These are phyloP conservation scores for Arctium minus DNA, from an alignment of 129 eudicot species.

Conservation along the genomic window DNA sequence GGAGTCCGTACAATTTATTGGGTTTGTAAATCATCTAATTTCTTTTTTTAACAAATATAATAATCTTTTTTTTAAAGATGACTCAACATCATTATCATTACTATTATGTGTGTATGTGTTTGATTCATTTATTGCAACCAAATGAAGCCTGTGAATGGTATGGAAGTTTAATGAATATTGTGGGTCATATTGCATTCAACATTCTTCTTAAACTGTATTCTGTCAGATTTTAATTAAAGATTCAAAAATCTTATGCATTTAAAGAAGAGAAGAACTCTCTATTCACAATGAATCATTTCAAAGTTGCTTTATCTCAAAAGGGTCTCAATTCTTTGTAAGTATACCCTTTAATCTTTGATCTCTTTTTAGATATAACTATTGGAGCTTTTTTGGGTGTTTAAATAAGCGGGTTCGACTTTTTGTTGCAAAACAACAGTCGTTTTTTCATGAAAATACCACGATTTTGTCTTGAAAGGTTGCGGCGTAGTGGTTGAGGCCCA, in stretches of 20 bases:
- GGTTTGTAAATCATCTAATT: too few relatives aligned
- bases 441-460: too few relatives aligned
- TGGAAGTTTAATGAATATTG: slow-evolving; percentile 28
- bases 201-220: slow-evolving; percentile 37
- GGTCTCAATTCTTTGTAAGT: background rate
- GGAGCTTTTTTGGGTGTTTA: background rate
- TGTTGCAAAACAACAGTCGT: background rate
- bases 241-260: slow-evolving; percentile 9
- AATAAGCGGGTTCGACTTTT: background rate
- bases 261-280: slow-evolving; percentile 6
- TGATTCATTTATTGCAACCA: slow-evolving; percentile 54
- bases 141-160: slow-evolving; percentile 48
- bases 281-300: background rate
- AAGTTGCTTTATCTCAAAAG: slow-evolving; percentile 18
- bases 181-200: slow-evolving; percentile 53
- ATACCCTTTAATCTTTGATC: background rate
- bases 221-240: slow-evolving; percentile 38
- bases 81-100: background rate
- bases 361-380: background rate
- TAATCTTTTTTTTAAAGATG: background rate
- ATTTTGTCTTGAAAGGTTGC: too few relatives aligned
- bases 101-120: slow-evolving; percentile 9
- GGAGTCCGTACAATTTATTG: too few relatives aligned
- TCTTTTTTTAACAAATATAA: background rate
- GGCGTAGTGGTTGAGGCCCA: too few relatives aligned